phyloP scores from a whole-genome alignment of 371 early-diverging fungal species.

The Rhizopus sp. region DNA sequence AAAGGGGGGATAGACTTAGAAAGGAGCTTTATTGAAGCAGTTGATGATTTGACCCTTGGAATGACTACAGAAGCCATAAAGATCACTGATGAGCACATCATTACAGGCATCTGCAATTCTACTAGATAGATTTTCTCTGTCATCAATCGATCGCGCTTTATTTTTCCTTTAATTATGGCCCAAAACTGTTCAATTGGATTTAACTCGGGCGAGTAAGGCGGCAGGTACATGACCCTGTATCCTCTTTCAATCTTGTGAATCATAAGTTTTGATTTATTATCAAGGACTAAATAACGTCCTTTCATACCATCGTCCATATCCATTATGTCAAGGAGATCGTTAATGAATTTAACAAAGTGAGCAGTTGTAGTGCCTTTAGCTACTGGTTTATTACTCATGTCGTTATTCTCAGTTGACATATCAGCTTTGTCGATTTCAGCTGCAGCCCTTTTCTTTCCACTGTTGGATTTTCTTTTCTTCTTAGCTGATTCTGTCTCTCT shows the following conservation, averaged over 20 bases:
- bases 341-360: constrained; percentile 15
- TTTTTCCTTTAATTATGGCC: constrained; percentile 10
- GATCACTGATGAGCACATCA: constrained; percentile 9
- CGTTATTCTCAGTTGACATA: constrained; percentile 12
- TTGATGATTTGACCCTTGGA: constrained; percentile 15
- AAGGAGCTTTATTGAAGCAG: constrained; percentile 4
- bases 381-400: constrained; percentile 9
- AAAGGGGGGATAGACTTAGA: background rate
- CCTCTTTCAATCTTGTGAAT: constrained; percentile 8
- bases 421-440: constrained; percentile 12
- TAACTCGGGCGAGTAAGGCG: constrained; percentile 10
- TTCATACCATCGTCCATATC: constrained; percentile 6
- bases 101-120: constrained; percentile 16
- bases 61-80: constrained; percentile 13
- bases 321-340: constrained; percentile 15
- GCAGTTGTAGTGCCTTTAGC: constrained; percentile 17
- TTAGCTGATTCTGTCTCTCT: constrained; percentile 1
- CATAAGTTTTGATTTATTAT: constrained; percentile 12
- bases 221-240: constrained; percentile 14
- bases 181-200: constrained; percentile 13
- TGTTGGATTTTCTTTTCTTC: constrained; percentile 9
- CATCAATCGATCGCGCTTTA: constrained; percentile 11
- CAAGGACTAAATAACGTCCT: constrained; percentile 17
- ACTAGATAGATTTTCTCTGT: constrained; percentile 11
- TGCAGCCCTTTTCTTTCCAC: constrained; percentile 12